A percentile compares a stretch with the other conserved stretches of the same genome.
phyloP scores from a whole-genome alignment of 768 basidiomycete species.

The Lactifluus subvellereus region DNA sequence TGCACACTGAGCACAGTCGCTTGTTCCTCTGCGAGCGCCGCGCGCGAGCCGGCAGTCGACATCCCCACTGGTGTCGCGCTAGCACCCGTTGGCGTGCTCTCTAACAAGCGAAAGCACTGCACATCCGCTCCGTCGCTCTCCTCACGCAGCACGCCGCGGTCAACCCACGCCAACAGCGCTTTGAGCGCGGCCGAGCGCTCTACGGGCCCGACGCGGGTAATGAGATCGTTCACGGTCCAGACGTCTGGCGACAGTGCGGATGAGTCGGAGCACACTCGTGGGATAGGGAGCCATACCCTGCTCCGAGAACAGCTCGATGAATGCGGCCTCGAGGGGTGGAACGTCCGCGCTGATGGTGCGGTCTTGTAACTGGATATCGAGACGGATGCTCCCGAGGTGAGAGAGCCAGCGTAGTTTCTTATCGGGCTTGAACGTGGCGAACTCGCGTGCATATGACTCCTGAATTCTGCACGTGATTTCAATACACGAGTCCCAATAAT shows the following conservation, averaged over 20 bases:
- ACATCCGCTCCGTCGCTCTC: constrained; percentile 39
- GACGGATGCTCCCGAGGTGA: constrained; percentile 76
- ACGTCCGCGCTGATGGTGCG: constrained; percentile 70
- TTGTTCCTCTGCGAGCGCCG: constrained; percentile 38
- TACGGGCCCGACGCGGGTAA: constrained; percentile 54
- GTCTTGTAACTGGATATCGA: constrained; percentile 81
- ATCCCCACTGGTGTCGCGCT: background rate
- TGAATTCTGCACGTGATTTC: constrained; percentile 49
- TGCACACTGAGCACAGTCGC: constrained; percentile 51
- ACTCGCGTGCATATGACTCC: constrained; percentile 70
- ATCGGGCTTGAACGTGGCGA: constrained; percentile 82
- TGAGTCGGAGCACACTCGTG: background rate
- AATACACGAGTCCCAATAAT: background rate
- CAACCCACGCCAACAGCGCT: constrained; percentile 78
- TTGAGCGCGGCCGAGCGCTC: constrained; percentile 62
- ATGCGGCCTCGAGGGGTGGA: constrained; percentile 83
- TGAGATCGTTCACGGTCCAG: constrained; percentile 70
- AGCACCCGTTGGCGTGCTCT: constrained; percentile 45
- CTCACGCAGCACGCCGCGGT: constrained; percentile 74
- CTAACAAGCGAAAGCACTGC: constrained; percentile 54
- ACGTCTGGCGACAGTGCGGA: constrained; percentile 39
- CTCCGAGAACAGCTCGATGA: constrained; percentile 79
- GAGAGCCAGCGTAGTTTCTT: constrained; percentile 87
- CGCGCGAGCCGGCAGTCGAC: constrained; percentile 10
- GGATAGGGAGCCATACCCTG: constrained; percentile 41